Evolutionary conservation across 225 moss, liverwort and hornwort genomes (phyloP).

Genomic region (Straminergon stramineum): DNA sequence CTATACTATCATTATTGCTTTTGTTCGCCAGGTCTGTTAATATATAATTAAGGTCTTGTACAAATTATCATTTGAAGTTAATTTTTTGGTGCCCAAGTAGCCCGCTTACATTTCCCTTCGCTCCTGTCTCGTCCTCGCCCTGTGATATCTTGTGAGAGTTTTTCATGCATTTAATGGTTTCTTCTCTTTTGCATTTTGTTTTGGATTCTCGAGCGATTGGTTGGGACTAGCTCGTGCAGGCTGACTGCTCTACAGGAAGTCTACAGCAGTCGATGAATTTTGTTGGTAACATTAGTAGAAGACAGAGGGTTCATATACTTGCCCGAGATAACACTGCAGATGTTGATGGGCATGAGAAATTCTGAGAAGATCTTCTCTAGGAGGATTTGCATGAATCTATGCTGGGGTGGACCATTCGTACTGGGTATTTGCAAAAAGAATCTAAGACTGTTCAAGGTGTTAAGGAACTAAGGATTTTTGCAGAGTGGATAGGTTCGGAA

Average conservation of each 20-base stretch:
- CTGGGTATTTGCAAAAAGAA: background rate
- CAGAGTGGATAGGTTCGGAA: background rate
- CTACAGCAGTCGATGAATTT: background rate
- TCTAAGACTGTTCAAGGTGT: background rate
- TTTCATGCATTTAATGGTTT: background rate
- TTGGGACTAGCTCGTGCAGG: background rate
- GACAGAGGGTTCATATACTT: background rate
- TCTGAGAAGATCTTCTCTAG: background rate
- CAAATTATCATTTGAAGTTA: slow-evolving; percentile 10
- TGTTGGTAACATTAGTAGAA: background rate
- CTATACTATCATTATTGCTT: slow-evolving; percentile 8
- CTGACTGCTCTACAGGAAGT: background rate
- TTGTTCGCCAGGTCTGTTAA: slow-evolving; percentile 17
- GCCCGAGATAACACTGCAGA: background rate
- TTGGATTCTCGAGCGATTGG: background rate
- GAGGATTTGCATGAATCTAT: background rate
- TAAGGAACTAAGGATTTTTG: background rate
- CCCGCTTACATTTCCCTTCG: background rate
- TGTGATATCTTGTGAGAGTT: background rate
- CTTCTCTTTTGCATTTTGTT: background rate
- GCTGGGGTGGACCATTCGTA: background rate
- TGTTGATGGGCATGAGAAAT: background rate
- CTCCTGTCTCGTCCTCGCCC: background rate
- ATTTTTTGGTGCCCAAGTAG: slow-evolving; percentile 8
- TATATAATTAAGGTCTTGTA: slow-evolving; percentile 21